Evolutionary conservation across 2,329 filamentous ascomycete genomes (phyloP).

Genomic region (Fusarium sacchari): DNA sequence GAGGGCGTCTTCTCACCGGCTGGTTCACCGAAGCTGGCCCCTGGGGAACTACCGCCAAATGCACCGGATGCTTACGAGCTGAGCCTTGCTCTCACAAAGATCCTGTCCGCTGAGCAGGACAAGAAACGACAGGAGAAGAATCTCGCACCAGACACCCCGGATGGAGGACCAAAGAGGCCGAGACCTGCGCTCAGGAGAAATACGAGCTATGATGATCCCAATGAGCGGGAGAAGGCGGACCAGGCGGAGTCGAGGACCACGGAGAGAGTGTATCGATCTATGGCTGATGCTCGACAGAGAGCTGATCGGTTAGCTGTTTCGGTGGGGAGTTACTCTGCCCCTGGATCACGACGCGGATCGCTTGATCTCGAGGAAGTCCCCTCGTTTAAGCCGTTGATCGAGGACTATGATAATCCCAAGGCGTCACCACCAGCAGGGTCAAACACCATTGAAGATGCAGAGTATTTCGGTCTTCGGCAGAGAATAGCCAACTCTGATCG

Average conservation of each 20-base stretch:
- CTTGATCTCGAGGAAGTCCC: slow-evolving; percentile 42
- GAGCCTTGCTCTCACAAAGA: slow-evolving; percentile 51
- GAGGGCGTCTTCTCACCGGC: slow-evolving; percentile 42
- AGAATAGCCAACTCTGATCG: slow-evolving; percentile 32
- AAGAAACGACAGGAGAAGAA: slow-evolving; percentile 26
- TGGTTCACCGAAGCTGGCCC: slow-evolving; percentile 41
- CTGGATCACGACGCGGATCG: slow-evolving; percentile 51
- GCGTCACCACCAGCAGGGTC: slow-evolving; percentile 36
- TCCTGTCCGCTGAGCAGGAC: slow-evolving; percentile 49
- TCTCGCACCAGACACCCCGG: slow-evolving; percentile 26
- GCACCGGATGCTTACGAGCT: slow-evolving; percentile 53
- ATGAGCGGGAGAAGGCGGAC: slow-evolving; percentile 54
- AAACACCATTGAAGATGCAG: slow-evolving; percentile 18
- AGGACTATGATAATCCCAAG: slow-evolving; percentile 42
- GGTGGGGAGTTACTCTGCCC: slow-evolving; percentile 52
- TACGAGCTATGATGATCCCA: slow-evolving; percentile 55
- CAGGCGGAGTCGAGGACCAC: slow-evolving; percentile 51
- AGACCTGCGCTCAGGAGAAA: slow-evolving; percentile 55
- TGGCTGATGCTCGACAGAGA: slow-evolving; percentile 53
- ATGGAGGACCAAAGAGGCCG: slow-evolving; percentile 41
- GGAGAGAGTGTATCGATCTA: slow-evolving; percentile 52
- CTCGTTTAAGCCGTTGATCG: slow-evolving; percentile 48
- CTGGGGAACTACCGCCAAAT: slow-evolving; percentile 44
- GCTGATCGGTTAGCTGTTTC: slow-evolving; percentile 54
- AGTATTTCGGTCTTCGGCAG: slow-evolving; percentile 41